phyloP scores from a whole-genome alignment of 108 stramenopile species.

The Nitzschia sp. region DNA sequence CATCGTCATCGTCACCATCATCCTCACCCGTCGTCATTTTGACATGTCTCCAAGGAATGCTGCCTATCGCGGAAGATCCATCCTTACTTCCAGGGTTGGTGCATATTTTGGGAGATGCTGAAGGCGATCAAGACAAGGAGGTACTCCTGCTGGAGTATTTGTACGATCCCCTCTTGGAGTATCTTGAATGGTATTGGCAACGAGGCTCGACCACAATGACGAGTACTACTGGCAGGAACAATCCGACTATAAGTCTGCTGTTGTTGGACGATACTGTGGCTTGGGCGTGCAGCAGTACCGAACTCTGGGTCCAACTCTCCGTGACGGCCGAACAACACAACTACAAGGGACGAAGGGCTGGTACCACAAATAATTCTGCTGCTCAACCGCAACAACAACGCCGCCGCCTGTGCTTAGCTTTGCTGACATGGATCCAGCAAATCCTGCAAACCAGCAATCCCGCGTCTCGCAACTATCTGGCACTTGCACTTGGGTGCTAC shows the following conservation, averaged over 20 bases:
- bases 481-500: conserved; percentile 15
- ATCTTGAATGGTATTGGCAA: conserved; percentile 21
- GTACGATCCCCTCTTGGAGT: background rate
- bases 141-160: background rate
- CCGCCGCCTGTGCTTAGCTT: background rate
- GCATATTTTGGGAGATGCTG: conserved; percentile 9
- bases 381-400: background rate
- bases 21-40: conserved; percentile 7
- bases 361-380: background rate
- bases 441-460: background rate
- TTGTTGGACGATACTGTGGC: conserved; percentile 9
- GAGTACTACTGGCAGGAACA: background rate
- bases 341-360: background rate
- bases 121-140: background rate
- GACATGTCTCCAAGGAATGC: background rate
- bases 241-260: background rate
- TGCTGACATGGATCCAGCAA: conserved; percentile 14
- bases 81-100: conserved; percentile 18
- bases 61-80: conserved; percentile 7
- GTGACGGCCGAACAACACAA: background rate
- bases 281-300: conserved; percentile 19
- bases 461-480: background rate
- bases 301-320: conserved; percentile 12
- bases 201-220: background rate
- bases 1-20: too few species aligned